phyloP scores from a whole-genome alignment of 768 basidiomycete species.

The Leccinum rimulosum region DNA sequence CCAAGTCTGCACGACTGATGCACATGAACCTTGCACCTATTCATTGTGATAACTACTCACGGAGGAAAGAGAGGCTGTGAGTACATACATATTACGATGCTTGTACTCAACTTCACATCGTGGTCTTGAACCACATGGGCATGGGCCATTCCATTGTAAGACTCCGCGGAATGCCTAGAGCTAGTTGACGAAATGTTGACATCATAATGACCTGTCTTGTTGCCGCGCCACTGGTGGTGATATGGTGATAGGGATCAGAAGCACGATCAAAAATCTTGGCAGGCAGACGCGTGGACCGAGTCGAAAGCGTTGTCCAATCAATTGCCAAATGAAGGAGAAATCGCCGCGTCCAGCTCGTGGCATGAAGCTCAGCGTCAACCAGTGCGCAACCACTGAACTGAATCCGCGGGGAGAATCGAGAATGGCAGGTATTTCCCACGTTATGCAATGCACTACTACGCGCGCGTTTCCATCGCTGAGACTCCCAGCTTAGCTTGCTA shows the following conservation, averaged over 20 bases:
- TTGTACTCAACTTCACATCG: neutral
- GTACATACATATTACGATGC: neutral
- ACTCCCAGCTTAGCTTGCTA: neutral
- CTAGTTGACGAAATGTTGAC: neutral
- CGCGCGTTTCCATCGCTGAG: neutral
- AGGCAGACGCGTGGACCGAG: neutral
- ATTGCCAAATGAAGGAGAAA: neutral
- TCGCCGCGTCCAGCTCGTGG: neutral
- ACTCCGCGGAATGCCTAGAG: slow-evolving; percentile 3
- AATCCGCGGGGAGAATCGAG: neutral
- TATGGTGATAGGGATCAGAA: neutral
- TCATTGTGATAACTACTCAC: neutral
- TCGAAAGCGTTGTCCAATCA: neutral
- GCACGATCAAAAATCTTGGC: neutral
- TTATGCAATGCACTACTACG: neutral
- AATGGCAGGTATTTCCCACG: slow-evolving; percentile 16
- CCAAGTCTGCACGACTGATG: neutral
- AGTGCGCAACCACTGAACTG: neutral
- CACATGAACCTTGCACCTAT: neutral
- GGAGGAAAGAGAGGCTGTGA: neutral
- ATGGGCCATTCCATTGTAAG: neutral
- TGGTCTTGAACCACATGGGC: neutral
- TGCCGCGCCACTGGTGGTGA: neutral
- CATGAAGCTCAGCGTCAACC: neutral
- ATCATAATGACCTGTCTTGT: neutral